Base-by-base conservation (phyloP, 2,329 filamentous ascomycete species). In the Chrysoporthe cubensis region DNA sequence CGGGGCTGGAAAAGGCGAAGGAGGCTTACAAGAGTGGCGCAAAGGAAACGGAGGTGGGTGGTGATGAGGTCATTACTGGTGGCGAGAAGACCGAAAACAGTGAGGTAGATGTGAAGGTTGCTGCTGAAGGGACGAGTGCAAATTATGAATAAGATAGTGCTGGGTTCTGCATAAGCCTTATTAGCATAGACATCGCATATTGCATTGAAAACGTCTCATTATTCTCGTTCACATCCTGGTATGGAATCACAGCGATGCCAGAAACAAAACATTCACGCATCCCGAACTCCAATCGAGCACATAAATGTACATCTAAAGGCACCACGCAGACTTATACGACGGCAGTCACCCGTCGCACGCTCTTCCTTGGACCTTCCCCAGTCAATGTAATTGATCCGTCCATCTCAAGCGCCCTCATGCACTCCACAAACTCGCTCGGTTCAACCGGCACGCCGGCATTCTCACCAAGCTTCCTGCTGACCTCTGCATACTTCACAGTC, bases 361-460 rank as follows among this genome's bases (percentile, higher is more conserved):
- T 92, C 81, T 90, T 92, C 79, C 95, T 89, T 21, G 91, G 86
- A 4, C 96, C 96, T 74, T 98, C 95, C 0, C 96, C 96, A 44
- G 86, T 84, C 21, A 98, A 84, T 79, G 91, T 91, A 67, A 97
- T 85, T 43, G 87, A 82, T 0, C 94, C 96, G 80, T 98, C 96
- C 71, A 91, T 88, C 83, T 99, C 95, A 68, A 98, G 81, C 13
- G 85, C 83, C 71, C 91, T 85, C 77, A 98, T 87, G 14, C 90
- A 91, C 78, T 97, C 94, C 14, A 88, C 87, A 77, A 99, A 96
- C 77, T 98, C 95, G 11, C 84, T 80, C 50, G 87, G 85, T 74
- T 97, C 95, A 11, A 98, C 84, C 13, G 88, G 84, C 68, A 91
- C 83, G 74, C 88, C 90, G 60, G 87, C 88, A 71, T 88, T 86